A percentile compares a stretch with the other conserved stretches of the same genome.
These are phyloP conservation scores for Tuber melanosporum DNA, from an alignment of 495 filamentous ascomycete genomes.

Conservation along the genomic window DNA sequence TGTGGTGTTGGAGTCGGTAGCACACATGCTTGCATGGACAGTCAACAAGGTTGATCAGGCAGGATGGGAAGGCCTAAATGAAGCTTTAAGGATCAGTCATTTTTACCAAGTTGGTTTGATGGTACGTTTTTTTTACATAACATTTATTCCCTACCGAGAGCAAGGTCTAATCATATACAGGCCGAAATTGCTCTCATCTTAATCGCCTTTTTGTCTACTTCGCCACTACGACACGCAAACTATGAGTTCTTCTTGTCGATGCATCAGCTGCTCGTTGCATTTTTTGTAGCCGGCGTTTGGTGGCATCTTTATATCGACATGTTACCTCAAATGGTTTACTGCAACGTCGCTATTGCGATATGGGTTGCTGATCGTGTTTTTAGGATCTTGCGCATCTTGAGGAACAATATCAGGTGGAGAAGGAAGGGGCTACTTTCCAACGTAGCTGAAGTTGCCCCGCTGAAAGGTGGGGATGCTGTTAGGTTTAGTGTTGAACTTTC, in stretches of 20 bases:
- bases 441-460: slow-evolving; percentile 52
- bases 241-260: slow-evolving; percentile 88
- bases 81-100: slow-evolving; percentile 47
- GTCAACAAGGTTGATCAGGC: slow-evolving; percentile 59
- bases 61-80: slow-evolving; percentile 57
- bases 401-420: slow-evolving; percentile 46
- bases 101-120: slow-evolving; percentile 57
- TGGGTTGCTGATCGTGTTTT: slow-evolving; percentile 71
- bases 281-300: slow-evolving; percentile 59
- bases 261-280: slow-evolving; percentile 65
- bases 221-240: slow-evolving; percentile 81
- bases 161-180: slow-evolving; percentile 35
- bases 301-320: slow-evolving; percentile 61
- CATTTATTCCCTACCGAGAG: not conserved
- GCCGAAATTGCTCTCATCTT: slow-evolving; percentile 52
- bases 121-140: slow-evolving; percentile 43
- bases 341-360: slow-evolving; percentile 60
- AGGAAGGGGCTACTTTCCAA: slow-evolving; percentile 67
- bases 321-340: slow-evolving; percentile 58
- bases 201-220: slow-evolving; percentile 58
- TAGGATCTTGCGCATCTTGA: slow-evolving; percentile 62
- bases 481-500: slow-evolving; percentile 75
- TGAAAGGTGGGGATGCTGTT: slow-evolving; percentile 65
- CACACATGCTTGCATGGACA: slow-evolving; percentile 59
- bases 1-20: slow-evolving; percentile 58